These are phyloP conservation scores for Diaporthe helianthi DNA, from an alignment of 2,329 filamentous ascomycete genomes.

Conservation along the genomic window DNA sequence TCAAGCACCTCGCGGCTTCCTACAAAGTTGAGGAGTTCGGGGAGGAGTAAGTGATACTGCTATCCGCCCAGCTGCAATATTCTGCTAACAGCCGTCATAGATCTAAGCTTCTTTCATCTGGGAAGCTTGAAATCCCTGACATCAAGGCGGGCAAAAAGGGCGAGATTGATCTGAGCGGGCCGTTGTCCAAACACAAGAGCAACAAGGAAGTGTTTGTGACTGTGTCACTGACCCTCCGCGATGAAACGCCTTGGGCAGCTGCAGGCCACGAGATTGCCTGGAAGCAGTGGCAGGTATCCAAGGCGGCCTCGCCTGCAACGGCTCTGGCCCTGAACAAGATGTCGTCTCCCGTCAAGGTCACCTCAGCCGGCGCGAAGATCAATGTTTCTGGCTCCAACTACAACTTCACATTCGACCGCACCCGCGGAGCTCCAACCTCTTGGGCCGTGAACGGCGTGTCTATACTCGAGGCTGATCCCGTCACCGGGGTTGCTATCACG, in stretches of 20 bases:
- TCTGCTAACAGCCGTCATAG: slow-evolving; percentile 33
- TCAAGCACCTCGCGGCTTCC: slow-evolving; percentile 50
- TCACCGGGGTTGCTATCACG: slow-evolving; percentile 46
- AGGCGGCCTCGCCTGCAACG: slow-evolving; percentile 35
- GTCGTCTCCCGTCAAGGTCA: slow-evolving; percentile 38
- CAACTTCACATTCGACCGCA: slow-evolving; percentile 52
- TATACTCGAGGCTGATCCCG: slow-evolving; percentile 47
- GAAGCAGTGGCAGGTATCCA: slow-evolving; percentile 54
- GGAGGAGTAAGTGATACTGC: slow-evolving; percentile 46
- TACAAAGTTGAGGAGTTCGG: slow-evolving; percentile 54
- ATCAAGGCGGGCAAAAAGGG: slow-evolving; percentile 48
- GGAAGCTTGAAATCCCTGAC: slow-evolving; percentile 49
- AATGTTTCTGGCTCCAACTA: slow-evolving; percentile 45
- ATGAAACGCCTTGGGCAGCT: slow-evolving; percentile 57
- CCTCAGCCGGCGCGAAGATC: slow-evolving; percentile 38
- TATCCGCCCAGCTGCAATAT: neutral
- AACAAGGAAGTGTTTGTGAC: slow-evolving; percentile 53
- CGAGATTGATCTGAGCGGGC: slow-evolving; percentile 44
- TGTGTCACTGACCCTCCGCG: slow-evolving; percentile 51
- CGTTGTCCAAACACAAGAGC: slow-evolving; percentile 40
- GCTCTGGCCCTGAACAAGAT: slow-evolving; percentile 24
- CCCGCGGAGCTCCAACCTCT: slow-evolving; percentile 50
- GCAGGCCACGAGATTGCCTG: slow-evolving; percentile 62
- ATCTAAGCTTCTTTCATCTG: slow-evolving; percentile 43
- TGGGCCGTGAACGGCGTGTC: slow-evolving; percentile 48